Percentiles rank a stretch among this genome's conserved stretches.
Evolutionary conservation across 2,329 filamentous ascomycete species (phyloP).

Genomic region (Microcera coccophila): DNA sequence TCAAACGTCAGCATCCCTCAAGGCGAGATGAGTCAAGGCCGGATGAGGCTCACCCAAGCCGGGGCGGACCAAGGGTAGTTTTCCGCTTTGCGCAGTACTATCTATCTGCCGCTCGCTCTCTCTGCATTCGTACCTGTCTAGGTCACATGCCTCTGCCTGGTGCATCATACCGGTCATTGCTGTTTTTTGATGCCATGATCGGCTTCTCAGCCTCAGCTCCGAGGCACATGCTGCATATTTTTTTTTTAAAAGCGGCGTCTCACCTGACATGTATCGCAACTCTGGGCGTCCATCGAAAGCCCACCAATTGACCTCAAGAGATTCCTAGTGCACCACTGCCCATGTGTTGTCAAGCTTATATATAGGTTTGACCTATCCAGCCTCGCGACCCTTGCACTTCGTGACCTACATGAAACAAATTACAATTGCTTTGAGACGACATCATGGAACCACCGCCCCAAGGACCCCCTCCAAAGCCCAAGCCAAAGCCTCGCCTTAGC

Average conservation of each 20-base stretch:
- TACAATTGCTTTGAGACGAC: neutral
- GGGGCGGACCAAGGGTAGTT: neutral
- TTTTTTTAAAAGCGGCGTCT: constrained; percentile 2
- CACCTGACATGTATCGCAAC: neutral
- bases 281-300: neutral
- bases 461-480: constrained; percentile 8
- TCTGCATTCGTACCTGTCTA: neutral
- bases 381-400: neutral
- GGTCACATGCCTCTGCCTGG: neutral
- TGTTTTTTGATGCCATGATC: neutral
- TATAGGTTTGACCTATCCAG: neutral
- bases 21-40: neutral
- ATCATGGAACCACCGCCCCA: constrained; percentile 13
- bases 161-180: neutral
- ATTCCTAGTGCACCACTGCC: neutral
- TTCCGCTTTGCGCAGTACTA: neutral
- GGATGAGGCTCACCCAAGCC: neutral
- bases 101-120: neutral
- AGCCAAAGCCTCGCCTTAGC: constrained; percentile 19
- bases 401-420: neutral
- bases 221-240: neutral
- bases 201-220: constrained; percentile 4
- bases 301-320: neutral
- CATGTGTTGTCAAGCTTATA: neutral
- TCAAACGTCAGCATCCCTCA: neutral